Evolutionary conservation across 768 basidiomycete genomes (phyloP), one percentile per base, ranked within the genome.

Genomic region (Lactifluus echinatus): DNA sequence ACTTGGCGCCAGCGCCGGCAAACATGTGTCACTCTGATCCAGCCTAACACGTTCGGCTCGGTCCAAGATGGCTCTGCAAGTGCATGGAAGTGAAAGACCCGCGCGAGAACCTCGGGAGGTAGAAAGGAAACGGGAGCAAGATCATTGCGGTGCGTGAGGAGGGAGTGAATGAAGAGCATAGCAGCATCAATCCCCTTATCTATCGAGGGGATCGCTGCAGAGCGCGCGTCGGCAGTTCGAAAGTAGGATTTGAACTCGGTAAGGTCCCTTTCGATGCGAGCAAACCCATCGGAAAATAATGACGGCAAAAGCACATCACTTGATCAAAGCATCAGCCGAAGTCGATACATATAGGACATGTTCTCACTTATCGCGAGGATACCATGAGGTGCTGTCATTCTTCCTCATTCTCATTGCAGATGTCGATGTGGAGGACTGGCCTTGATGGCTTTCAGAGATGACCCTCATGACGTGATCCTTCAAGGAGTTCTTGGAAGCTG

Each of bases 1-100:
- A 57, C 42, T 8, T 53, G 45, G 31, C 57, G 57, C 60, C 60
- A 61, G 36, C 45, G 42, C 15, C 31, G 57, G 36, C 60, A 61
- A 7, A 61, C 60, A 36, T 61, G 60, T 11, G 60, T 61, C 15
- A 28, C 48, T 6, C 0, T n/a, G 15, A 58, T 58, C 57, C 57
- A 58, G 39, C 57, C 57, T 15, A 58, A n/a, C n/a, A n/a, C n/a
- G n/a, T n/a, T n/a, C n/a, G n/a, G n/a, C n/a, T n/a, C n/a, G 24
- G 39, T 23, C 19, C 39, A 31, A 17, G 57, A n/a, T 17, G 57
- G 57, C 34, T 53, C 51, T 3, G n/a, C 37, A 5, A 23, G 19
- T 6, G 26, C 24, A n/a, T 21, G 31, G 23, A 54, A 26, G 17
- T 34, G 50, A 39, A 61, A 61, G 23, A 61, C 29, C 15, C 29